Evolutionary conservation across 2,329 filamentous ascomycete genomes (phyloP).

Genomic region (Colletotrichum tropicale): DNA sequence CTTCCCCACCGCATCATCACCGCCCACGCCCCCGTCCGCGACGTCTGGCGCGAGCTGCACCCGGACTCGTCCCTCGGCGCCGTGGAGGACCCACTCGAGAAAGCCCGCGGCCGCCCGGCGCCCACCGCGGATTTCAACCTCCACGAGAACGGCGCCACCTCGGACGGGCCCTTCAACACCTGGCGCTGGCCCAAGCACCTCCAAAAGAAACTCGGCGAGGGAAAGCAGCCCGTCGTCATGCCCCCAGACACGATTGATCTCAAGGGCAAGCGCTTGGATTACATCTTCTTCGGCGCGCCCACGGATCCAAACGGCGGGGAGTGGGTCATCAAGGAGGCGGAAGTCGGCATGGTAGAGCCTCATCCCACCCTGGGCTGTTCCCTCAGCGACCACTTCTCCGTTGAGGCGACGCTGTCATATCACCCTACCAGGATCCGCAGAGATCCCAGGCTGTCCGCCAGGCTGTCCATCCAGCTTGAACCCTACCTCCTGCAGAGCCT

Average conservation of each 20-base stretch:
- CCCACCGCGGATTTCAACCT: slow-evolving; percentile 83
- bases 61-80: slow-evolving; percentile 84
- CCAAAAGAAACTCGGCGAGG: slow-evolving; percentile 70
- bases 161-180: slow-evolving; percentile 85
- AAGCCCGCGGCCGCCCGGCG: slow-evolving; percentile 66
- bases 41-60: slow-evolving; percentile 85
- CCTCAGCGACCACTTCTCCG: slow-evolving; percentile 92
- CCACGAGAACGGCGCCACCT: slow-evolving; percentile 82
- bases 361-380: slow-evolving; percentile 85
- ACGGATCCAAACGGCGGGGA: slow-evolving; percentile 22
- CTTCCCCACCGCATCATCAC: slow-evolving; percentile 85
- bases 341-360: slow-evolving; percentile 80
- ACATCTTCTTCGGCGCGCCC: slow-evolving; percentile 77
- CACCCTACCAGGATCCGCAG: slow-evolving; percentile 34
- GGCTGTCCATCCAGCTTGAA: slow-evolving; percentile 32
- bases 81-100: slow-evolving; percentile 70
- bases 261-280: slow-evolving; percentile 87
- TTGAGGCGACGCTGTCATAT: slow-evolving; percentile 76
- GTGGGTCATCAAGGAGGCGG: slow-evolving; percentile 75
- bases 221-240: slow-evolving; percentile 64
- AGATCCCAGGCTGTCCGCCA: slow-evolving; percentile 27
- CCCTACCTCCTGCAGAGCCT: slow-evolving; percentile 23
- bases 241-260: slow-evolving; percentile 72
- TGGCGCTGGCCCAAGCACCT: slow-evolving; percentile 85
- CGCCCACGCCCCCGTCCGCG: slow-evolving; percentile 75